phyloP scores from a whole-genome alignment of 2,329 filamentous ascomycete species.

The Aspergillus arachidicola region DNA sequence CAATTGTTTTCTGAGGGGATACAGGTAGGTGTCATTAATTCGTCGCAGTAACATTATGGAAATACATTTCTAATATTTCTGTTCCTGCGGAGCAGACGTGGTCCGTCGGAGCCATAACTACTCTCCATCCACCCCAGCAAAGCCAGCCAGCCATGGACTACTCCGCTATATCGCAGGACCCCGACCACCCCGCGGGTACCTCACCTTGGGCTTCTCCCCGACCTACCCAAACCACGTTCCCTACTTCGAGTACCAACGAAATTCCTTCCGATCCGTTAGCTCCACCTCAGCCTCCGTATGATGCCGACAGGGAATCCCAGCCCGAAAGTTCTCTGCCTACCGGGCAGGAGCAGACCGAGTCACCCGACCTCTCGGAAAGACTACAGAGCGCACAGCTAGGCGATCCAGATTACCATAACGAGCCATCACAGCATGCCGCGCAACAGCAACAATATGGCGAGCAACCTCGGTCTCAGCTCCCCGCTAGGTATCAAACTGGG shows the following conservation, averaged over 20 bases:
- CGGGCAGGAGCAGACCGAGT: constrained; percentile 32
- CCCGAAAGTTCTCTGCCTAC: constrained; percentile 20
- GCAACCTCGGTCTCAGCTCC: constrained; percentile 44
- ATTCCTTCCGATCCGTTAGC: constrained; percentile 46
- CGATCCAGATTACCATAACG: constrained; percentile 40
- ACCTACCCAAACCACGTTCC: constrained; percentile 49
- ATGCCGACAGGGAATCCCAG: constrained; percentile 23
- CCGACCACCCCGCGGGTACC: constrained; percentile 58
- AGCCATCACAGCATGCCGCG: constrained; percentile 39
- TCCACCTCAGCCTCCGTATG: constrained; percentile 38
- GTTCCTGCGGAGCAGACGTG: constrained; percentile 23
- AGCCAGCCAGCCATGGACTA: constrained; percentile 62
- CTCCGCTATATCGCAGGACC: constrained; percentile 59
- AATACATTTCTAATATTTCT: constrained; percentile 12
- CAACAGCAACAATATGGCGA: constrained; percentile 41
- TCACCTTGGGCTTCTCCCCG: constrained; percentile 67
- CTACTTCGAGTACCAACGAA: constrained; percentile 37
- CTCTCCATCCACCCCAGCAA: constrained; percentile 14
- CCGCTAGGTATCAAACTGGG: constrained; percentile 53
- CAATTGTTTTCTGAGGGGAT: constrained; percentile 10
- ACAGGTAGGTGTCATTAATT: constrained; percentile 21
- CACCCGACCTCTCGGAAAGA: constrained; percentile 48
- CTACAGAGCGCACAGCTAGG: constrained; percentile 44
- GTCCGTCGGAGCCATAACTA: constrained; percentile 20
- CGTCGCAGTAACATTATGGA: not conserved